Percentiles rank a stretch among this genome's conserved stretches.
phyloP scores from a whole-genome alignment of 208 protist species.

The Trypanosoma mega region DNA sequence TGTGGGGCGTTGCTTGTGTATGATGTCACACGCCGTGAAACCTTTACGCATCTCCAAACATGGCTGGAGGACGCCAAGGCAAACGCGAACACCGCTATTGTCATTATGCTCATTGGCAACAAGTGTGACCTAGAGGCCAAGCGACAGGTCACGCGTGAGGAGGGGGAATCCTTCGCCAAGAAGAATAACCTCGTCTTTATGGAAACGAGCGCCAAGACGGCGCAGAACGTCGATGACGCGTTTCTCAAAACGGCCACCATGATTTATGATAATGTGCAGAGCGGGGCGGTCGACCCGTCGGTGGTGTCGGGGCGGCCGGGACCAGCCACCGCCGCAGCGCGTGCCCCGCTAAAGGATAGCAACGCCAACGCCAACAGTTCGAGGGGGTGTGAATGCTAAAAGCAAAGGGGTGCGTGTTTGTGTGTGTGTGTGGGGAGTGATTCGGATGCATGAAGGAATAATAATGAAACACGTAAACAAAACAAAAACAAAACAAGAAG shows the following conservation, averaged over 20 bases:
- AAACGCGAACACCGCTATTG: conserved; percentile 95
- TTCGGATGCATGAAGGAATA: no score
- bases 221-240: conserved; percentile 95
- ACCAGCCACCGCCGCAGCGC: not conserved
- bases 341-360: conserved; percentile 3
- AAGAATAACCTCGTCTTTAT: conserved; percentile 97
- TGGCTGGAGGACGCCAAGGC: conserved; percentile 97
- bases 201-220: conserved; percentile 99
- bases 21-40: conserved; percentile 97
- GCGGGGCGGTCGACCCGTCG: conserved; percentile 85
- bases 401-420: not conserved
- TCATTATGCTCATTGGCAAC: conserved; percentile 99
- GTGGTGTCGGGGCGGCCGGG: conserved; percentile 63
- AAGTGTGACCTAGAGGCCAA: conserved; percentile 97
- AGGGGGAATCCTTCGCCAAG: conserved; percentile 96
- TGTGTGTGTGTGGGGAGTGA: no score
- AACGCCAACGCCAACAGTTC: conserved; percentile 6
- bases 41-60: conserved; percentile 96
- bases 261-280: conserved; percentile 97
- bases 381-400: conserved; percentile 14
- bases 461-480: not conserved
- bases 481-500: not conserved
- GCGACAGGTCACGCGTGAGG: conserved; percentile 93
- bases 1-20: conserved; percentile 98
- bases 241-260: conserved; percentile 94